Percentiles rank a stretch among this genome's conserved stretches.
These are phyloP conservation scores for Colletotrichum caudatum DNA, from an alignment of 2,329 filamentous ascomycete genomes.

Conservation along the genomic window DNA sequence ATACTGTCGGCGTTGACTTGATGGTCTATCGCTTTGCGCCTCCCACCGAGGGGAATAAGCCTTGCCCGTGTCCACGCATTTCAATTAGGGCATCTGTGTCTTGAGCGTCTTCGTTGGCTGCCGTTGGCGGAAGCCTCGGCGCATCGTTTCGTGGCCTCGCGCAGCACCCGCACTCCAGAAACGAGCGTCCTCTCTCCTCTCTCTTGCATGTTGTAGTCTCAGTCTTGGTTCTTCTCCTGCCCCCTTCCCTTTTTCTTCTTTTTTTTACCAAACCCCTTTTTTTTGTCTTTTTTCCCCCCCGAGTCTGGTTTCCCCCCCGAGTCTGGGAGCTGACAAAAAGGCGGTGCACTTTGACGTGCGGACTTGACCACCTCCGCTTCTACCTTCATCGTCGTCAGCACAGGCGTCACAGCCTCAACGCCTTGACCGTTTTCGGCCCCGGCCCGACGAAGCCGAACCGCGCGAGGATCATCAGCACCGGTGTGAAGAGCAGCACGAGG, in stretches of 20 bases:
- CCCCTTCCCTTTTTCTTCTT: no score
- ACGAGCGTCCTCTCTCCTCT: not conserved
- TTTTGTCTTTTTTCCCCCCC: no score
- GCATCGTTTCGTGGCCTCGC: not conserved
- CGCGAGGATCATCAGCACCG: constrained; percentile 33
- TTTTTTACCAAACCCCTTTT: no score
- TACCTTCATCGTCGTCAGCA: not conserved
- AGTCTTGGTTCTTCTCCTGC: not conserved
- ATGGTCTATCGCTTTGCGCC: not conserved
- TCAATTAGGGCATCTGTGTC: not conserved
- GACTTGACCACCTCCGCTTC: not conserved
- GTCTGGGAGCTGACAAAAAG: no score
- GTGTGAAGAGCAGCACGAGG: constrained; percentile 29
- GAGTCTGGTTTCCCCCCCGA: not conserved
- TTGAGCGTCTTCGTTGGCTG: not conserved
- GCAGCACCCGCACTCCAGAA: not conserved
- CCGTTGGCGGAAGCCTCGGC: not conserved
- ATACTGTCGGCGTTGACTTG: not conserved
- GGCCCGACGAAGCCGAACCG: constrained; percentile 33
- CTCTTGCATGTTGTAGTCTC: not conserved
- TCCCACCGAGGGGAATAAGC: not conserved
- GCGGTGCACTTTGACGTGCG: no score
- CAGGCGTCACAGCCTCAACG: constrained; percentile 27
- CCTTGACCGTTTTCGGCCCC: constrained; percentile 25
- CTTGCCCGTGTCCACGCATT: not conserved